These are phyloP conservation scores for Vickermania ingenoplastis DNA, from an alignment of 208 protist genomes.

Conservation along the genomic window DNA sequence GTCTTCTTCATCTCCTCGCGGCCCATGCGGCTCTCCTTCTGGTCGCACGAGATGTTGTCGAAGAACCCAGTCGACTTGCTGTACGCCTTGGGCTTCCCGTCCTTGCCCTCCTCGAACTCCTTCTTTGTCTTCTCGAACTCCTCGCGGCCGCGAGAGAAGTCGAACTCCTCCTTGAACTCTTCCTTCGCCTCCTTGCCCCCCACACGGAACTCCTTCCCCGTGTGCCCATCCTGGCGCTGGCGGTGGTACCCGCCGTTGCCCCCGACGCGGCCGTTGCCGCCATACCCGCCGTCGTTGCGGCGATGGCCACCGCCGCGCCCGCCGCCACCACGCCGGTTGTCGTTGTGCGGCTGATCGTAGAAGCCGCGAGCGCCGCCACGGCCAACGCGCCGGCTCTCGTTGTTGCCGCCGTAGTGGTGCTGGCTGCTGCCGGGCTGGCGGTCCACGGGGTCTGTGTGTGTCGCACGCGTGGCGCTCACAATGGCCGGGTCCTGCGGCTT, in stretches of 20 bases:
- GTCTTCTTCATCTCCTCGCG: constrained; percentile 75
- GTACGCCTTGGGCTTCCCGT: constrained; percentile 80
- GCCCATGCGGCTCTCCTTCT: constrained; percentile 52
- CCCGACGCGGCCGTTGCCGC: constrained; percentile 10
- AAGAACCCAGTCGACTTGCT: constrained; percentile 75
- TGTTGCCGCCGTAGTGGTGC: constrained; percentile 15
- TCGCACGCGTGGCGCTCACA: constrained; percentile 37
- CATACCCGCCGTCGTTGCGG: constrained; percentile 28
- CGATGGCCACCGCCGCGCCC: constrained; percentile 10
- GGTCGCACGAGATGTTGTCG: constrained; percentile 77
- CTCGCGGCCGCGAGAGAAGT: constrained; percentile 80
- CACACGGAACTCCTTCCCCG: constrained; percentile 74
- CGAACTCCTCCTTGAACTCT: constrained; percentile 86
- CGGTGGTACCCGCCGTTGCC: constrained; percentile 36
- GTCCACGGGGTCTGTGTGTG: constrained; percentile 6
- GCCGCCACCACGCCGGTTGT: constrained; percentile 21
- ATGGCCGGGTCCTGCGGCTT: constrained; percentile 68
- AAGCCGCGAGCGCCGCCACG: constrained; percentile 15
- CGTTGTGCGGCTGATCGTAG: constrained; percentile 9
- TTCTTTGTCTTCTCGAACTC: constrained; percentile 88
- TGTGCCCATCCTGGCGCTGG: constrained; percentile 62
- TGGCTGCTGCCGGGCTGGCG: constrained; percentile 8
- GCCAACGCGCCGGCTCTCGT: constrained; percentile 9
- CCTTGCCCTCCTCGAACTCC: constrained; percentile 84
- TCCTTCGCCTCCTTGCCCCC: constrained; percentile 40